Evolutionary conservation across 2,329 filamentous ascomycete species (phyloP).

Genomic region (Pseudogymnoascus sp.): DNA sequence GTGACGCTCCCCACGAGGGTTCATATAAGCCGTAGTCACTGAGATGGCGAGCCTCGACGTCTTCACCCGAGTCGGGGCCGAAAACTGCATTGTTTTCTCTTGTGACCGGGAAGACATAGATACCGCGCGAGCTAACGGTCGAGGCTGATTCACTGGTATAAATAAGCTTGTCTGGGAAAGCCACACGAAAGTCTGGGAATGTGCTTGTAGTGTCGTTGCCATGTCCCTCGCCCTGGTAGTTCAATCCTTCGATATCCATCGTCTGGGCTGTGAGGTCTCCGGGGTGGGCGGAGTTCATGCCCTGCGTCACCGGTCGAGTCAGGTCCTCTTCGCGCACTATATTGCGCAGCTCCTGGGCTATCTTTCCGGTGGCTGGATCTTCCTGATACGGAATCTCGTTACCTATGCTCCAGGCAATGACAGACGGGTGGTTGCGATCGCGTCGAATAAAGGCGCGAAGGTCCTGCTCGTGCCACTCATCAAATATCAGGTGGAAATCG

Average conservation of each 20-base stretch:
- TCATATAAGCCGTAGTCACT: conserved; percentile 46
- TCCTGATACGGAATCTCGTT: conserved; percentile 46
- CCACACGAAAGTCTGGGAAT: conserved; percentile 37
- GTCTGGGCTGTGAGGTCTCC: conserved; percentile 31
- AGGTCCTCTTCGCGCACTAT: conserved; percentile 40
- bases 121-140: conserved; percentile 41
- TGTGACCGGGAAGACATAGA: conserved; percentile 45
- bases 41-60: conserved; percentile 32
- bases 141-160: conserved; percentile 37
- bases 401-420: conserved; percentile 44
- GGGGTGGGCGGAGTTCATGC: conserved; percentile 39
- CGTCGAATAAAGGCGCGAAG: conserved; percentile 43
- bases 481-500: conserved; percentile 44
- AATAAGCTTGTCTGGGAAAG: conserved; percentile 41
- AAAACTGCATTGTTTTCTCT: conserved; percentile 31
- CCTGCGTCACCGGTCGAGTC: conserved; percentile 37
- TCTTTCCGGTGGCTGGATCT: conserved; percentile 26
- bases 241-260: conserved; percentile 42
- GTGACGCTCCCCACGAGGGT: conserved; percentile 37
- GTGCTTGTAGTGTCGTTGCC: conserved; percentile 26
- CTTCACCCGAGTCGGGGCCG: conserved; percentile 32
- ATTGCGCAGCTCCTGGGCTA: conserved; percentile 31
- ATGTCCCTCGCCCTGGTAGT: conserved; percentile 47
- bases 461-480: conserved; percentile 46
- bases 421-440: conserved; percentile 46